These are phyloP conservation scores for Mycosphaerelloides madeirae DNA, from an alignment of 2,329 filamentous ascomycete genomes.

Conservation along the genomic window DNA sequence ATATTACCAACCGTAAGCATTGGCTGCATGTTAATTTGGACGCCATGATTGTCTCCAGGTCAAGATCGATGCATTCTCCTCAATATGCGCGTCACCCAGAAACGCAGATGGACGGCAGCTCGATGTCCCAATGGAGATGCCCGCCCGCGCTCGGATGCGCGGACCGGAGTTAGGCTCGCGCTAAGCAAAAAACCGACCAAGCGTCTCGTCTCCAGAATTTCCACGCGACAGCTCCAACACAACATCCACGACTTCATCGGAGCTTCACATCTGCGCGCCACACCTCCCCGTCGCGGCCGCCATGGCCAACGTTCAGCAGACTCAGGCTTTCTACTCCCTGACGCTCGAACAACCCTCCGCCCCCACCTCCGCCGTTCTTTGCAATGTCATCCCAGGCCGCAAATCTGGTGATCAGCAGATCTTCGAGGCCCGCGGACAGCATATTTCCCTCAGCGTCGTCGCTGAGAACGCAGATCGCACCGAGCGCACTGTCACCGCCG, in stretches of 20 bases:
- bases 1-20: conserved; percentile 20
- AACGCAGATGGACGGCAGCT: no score
- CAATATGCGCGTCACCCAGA: no score
- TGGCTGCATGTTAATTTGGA: conserved; percentile 24
- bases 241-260: not conserved
- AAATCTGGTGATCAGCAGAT: conserved; percentile 93
- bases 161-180: not conserved
- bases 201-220: not conserved
- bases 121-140: conserved; percentile 14
- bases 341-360: conserved; percentile 90
- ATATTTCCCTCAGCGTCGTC: conserved; percentile 79
- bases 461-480: conserved; percentile 50
- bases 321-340: conserved; percentile 91
- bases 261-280: conserved; percentile 4
- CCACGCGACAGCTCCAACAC: no score
- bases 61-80: no score
- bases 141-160: not conserved
- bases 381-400: conserved; percentile 75
- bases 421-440: conserved; percentile 85
- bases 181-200: no score
- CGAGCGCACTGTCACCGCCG: conserved; percentile 77
- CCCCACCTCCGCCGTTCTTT: conserved; percentile 83
- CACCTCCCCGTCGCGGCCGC: conserved; percentile 30
- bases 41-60: conserved; percentile 15
- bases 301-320: conserved; percentile 97